Evolutionary conservation across 176 grass and related monocot genomes (phyloP).

Genomic region (Cenchrus purpureus): DNA sequence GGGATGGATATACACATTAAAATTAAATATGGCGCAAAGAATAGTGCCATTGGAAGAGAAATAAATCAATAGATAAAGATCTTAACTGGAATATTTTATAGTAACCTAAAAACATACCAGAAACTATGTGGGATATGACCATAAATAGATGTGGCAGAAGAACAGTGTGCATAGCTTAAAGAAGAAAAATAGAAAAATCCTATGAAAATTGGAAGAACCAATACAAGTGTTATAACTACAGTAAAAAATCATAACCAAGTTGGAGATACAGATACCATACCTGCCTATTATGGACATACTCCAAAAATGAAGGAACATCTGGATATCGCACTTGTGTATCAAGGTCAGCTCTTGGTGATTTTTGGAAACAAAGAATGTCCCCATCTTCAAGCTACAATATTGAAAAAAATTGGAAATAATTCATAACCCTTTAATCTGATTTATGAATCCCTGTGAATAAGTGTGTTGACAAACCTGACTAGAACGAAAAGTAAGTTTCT

Average conservation of each 20-base stretch:
- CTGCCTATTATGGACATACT: constrained; percentile 95
- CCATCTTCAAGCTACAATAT: constrained; percentile 91
- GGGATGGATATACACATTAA: constrained; percentile 1
- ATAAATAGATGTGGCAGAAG: constrained; percentile 22
- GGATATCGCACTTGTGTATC: constrained; percentile 67
- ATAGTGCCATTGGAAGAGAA: constrained; percentile 2
- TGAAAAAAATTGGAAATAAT: constrained; percentile 28
- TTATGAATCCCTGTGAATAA: constrained; percentile 13
- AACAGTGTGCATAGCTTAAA: background rate
- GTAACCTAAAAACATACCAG: constrained; percentile 27
- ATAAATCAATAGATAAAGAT: constrained; percentile 5
- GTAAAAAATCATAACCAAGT: constrained; percentile 20
- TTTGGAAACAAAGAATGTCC: constrained; percentile 83
- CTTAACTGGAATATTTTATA: constrained; percentile 12
- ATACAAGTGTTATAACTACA: constrained; percentile 18
- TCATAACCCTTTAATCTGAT: constrained; percentile 16
- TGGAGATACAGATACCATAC: constrained; percentile 47
- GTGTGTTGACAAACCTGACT: constrained; percentile 65
- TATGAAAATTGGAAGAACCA: background rate
- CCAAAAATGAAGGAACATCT: constrained; percentile 86
- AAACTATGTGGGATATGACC: constrained; percentile 12
- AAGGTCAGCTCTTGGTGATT: constrained; percentile 50
- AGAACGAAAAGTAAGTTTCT: constrained; percentile 67
- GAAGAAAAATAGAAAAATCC: constrained; percentile 8
- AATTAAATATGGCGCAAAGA: background rate